Conservation (phyloP, 2,329 filamentous ascomycete genomes). For the Elsinoe ampelina region DNA sequence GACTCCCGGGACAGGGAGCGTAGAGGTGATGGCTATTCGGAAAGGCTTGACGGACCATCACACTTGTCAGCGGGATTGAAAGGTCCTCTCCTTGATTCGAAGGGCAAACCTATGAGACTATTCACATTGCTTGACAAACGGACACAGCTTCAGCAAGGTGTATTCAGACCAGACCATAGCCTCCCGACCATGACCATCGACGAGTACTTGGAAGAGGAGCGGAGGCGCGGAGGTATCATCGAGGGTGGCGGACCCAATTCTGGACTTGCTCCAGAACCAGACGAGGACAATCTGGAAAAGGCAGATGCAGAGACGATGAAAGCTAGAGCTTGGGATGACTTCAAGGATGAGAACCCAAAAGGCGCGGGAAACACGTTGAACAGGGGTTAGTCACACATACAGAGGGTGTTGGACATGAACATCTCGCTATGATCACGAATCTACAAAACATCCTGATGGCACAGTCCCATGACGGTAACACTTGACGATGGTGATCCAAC, state of each 20-base stretch:
- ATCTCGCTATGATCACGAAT: not conserved
- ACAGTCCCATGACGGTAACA: no score
- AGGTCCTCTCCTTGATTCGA: slow-evolving; percentile 65
- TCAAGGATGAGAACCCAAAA: slow-evolving; percentile 77
- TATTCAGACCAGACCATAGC: slow-evolving; percentile 86
- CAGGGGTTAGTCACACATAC: slow-evolving; percentile 45
- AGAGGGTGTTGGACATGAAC: not conserved
- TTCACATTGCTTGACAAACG: slow-evolving; percentile 78
- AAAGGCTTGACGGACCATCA: slow-evolving; percentile 59
- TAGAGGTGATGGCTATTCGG: slow-evolving; percentile 49
- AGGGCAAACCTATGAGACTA: slow-evolving; percentile 79
- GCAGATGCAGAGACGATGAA: slow-evolving; percentile 88
- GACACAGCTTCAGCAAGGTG: slow-evolving; percentile 64
- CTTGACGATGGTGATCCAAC: no score
- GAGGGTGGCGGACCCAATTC: slow-evolving; percentile 78
- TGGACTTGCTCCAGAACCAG: slow-evolving; percentile 57
- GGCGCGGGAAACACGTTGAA: slow-evolving; percentile 78
- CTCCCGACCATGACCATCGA: slow-evolving; percentile 96
- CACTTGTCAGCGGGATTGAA: slow-evolving; percentile 43
- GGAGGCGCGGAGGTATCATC: slow-evolving; percentile 73
- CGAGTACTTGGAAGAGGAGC: slow-evolving; percentile 91
- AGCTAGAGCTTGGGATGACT: slow-evolving; percentile 92
- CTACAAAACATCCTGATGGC: not conserved
- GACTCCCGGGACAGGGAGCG: slow-evolving; percentile 38
- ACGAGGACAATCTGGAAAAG: slow-evolving; percentile 85